Conservation (phyloP, 306 rosid species). For the Rubus parviflorus region DNA sequence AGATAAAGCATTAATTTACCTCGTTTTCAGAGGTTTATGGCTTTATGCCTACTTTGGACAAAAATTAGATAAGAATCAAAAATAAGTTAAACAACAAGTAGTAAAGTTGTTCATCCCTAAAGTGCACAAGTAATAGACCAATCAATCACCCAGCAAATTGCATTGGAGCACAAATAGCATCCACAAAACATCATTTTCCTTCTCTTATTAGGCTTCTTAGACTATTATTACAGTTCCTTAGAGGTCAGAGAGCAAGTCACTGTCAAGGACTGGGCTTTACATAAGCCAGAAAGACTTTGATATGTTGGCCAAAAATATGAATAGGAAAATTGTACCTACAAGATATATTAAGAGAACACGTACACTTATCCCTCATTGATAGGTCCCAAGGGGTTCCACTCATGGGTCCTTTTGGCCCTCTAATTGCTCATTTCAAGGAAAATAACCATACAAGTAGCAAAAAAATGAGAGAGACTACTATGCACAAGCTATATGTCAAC, state of each 20-base stretch:
- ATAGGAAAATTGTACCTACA: conserved; percentile 9
- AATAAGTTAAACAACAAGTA: not conserved
- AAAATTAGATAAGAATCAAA: not conserved
- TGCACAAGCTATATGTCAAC: not conserved
- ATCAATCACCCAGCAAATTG: conserved; percentile 5
- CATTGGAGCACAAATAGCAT: not conserved
- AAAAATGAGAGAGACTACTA: not conserved
- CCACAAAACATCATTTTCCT: not conserved
- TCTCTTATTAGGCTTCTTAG: not conserved
- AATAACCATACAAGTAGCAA: conserved; percentile 6
- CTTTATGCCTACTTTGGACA: not conserved
- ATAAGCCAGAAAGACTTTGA: conserved; percentile 6
- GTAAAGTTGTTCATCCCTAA: not conserved
- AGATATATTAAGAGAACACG: not conserved
- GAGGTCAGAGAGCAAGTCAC: conserved; percentile 17
- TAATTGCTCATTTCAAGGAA: not conserved
- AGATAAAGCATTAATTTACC: not conserved
- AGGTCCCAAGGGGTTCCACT: conserved; percentile 9
- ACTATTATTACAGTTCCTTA: not conserved
- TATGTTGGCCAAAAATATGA: conserved; percentile 13
- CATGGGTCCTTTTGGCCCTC: conserved; percentile 1
- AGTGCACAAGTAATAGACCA: not conserved
- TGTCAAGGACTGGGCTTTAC: not conserved
- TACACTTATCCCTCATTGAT: not conserved
- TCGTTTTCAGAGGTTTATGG: not conserved